phyloP scores from a whole-genome alignment of 768 basidiomycete genomes.

The Imleria badia region DNA sequence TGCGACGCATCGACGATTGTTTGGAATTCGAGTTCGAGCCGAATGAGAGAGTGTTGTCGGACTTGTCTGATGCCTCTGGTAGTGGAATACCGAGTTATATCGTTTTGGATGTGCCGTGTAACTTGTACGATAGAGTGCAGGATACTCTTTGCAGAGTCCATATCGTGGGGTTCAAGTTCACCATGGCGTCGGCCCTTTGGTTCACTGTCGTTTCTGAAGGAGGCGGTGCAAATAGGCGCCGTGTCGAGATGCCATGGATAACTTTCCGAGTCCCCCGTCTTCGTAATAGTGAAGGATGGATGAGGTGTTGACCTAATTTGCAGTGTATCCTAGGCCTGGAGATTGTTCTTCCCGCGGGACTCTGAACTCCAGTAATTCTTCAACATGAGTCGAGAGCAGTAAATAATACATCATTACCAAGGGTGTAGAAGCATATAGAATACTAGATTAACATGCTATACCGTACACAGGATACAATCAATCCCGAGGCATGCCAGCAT shows the following conservation, averaged over 20 bases:
- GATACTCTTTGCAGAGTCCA: constrained; percentile 6
- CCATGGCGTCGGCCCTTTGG: too few relatives aligned
- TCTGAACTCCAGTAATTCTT: too few relatives aligned
- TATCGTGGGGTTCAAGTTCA: neutral
- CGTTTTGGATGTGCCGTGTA: neutral
- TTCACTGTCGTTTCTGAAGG: too few relatives aligned
- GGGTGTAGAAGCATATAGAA: neutral
- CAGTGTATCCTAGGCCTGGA: too few relatives aligned
- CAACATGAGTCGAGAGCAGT: too few relatives aligned
- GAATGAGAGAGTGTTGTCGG: constrained; percentile 4
- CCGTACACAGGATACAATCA: neutral
- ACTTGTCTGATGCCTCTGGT: neutral
- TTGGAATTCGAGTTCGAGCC: constrained; percentile 3
- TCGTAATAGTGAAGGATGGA: too few relatives aligned
- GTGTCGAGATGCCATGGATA: too few relatives aligned
- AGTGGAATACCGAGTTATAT: neutral
- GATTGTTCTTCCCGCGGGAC: too few relatives aligned
- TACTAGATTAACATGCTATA: neutral
- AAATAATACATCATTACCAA: neutral
- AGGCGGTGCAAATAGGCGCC: too few relatives aligned
- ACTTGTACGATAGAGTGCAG: neutral
- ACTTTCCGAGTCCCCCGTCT: too few relatives aligned
- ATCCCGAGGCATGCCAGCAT: neutral
- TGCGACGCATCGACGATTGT: constrained; percentile 1
- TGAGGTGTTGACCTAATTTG: too few relatives aligned